A percentile compares a stretch with the other conserved stretches of the same genome.
Conservation (phyloP, 768 basidiomycete genomes). For the Mrakia frigida region DNA sequence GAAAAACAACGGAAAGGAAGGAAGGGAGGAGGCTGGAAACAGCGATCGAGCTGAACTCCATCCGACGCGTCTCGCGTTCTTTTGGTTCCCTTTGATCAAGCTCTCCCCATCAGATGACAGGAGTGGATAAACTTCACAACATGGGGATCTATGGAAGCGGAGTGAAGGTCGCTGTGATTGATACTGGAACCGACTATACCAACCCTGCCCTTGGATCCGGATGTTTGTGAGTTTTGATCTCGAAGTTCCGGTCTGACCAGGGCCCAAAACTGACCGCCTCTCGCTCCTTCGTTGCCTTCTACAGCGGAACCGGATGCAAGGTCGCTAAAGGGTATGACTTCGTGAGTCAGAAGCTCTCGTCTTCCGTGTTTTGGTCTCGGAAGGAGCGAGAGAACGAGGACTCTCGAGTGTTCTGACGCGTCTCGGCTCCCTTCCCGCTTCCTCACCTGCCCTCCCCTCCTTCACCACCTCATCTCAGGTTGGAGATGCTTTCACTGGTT, state of each 20-base stretch:
- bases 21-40: not conserved
- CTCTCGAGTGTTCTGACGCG: no score
- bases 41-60: not conserved
- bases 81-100: not conserved
- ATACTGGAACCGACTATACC: conserved; percentile 37
- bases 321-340: conserved; percentile 31
- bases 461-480: not conserved
- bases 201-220: conserved; percentile 23
- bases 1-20: conserved; percentile 4
- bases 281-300: not conserved
- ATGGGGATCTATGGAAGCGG: conserved; percentile 59
- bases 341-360: not conserved
- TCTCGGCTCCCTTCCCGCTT: no score
- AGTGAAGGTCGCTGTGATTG: conserved; percentile 63
- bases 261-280: not conserved
- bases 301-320: not conserved
- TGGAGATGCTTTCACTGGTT: not conserved
- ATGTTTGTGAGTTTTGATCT: not conserved
- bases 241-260: not conserved
- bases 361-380: no score
- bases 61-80: not conserved
- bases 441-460: no score
- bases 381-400: no score
- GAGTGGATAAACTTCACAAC: conserved; percentile 63
- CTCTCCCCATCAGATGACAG: conserved; percentile 35